Conservation (phyloP, 306 rosid species). For the Spatholobus suberectus region DNA sequence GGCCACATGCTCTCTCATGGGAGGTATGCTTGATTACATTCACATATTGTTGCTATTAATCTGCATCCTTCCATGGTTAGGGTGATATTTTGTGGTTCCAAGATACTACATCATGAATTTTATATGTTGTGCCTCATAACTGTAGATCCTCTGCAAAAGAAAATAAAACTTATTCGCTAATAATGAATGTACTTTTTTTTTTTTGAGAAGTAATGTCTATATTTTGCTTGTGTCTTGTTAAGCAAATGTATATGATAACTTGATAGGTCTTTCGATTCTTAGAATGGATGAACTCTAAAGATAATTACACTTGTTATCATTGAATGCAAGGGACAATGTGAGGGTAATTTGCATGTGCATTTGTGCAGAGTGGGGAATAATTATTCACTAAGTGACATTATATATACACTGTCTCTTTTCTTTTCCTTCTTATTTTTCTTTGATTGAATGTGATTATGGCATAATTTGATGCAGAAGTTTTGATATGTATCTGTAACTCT, state of each 20-base stretch:
- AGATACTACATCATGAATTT: conserved; percentile 31
- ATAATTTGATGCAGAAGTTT: conserved; percentile 25
- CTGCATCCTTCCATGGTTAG: conserved; percentile 34
- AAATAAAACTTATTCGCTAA: neutral
- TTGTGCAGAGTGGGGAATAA: conserved; percentile 32
- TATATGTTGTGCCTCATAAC: conserved; percentile 17
- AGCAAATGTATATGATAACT: conserved; percentile 20
- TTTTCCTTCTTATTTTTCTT: conserved; percentile 4
- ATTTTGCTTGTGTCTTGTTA: conserved; percentile 15
- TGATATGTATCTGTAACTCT: neutral
- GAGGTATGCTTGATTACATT: conserved; percentile 69
- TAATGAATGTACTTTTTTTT: neutral
- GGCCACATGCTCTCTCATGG: conserved; percentile 99
- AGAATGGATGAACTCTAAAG: conserved; percentile 25
- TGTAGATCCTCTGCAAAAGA: conserved; percentile 11
- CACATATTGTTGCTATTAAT: conserved; percentile 26
- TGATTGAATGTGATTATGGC: neutral
- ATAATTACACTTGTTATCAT: conserved; percentile 18
- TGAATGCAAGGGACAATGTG: neutral
- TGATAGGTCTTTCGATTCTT: neutral
- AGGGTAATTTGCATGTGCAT: conserved; percentile 11
- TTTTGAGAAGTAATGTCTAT: conserved; percentile 18
- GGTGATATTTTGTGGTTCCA: conserved; percentile 40
- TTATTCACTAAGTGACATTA: neutral
- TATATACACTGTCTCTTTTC: neutral